Percentiles rank a stretch among this genome's conserved stretches.
phyloP scores from a whole-genome alignment of 2,329 filamentous ascomycete genomes.

The Macrophomina pseudophaseolina region DNA sequence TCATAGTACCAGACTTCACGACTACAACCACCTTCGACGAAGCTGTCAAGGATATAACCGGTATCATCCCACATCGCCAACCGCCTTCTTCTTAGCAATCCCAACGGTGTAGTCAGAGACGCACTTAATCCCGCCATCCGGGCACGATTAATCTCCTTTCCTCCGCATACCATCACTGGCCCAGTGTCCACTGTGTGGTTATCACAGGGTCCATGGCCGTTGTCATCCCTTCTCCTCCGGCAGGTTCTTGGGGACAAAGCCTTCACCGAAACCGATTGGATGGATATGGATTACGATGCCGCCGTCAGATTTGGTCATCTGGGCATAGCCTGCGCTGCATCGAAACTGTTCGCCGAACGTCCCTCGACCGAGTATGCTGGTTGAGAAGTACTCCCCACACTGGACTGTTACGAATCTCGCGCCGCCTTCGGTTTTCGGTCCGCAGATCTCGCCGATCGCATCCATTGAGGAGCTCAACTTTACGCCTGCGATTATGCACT shows the following conservation, averaged over 20 bases:
- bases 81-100: conserved; percentile 12
- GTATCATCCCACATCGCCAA: conserved; percentile 53
- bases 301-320: conserved; percentile 30
- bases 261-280: conserved; percentile 35
- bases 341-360: conserved; percentile 36
- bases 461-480: not conserved
- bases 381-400: conserved; percentile 30
- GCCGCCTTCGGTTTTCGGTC: conserved; percentile 37
- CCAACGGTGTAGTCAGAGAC: conserved; percentile 37
- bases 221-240: not conserved
- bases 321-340: conserved; percentile 32
- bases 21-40: conserved; percentile 44
- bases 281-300: conserved; percentile 33
- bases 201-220: conserved; percentile 28
- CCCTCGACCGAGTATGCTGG: conserved; percentile 33
- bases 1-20: conserved; percentile 52
- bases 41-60: conserved; percentile 50
- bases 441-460: conserved; percentile 14
- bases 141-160: conserved; percentile 52
- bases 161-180: conserved; percentile 19
- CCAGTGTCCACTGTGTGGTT: conserved; percentile 30
- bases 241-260: conserved; percentile 24
- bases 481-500: not conserved
- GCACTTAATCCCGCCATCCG: conserved; percentile 53
- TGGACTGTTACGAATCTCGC: conserved; percentile 35